These are phyloP conservation scores for Apiospora arundinis DNA, from an alignment of 2,329 filamentous ascomycete genomes.

Conservation along the genomic window DNA sequence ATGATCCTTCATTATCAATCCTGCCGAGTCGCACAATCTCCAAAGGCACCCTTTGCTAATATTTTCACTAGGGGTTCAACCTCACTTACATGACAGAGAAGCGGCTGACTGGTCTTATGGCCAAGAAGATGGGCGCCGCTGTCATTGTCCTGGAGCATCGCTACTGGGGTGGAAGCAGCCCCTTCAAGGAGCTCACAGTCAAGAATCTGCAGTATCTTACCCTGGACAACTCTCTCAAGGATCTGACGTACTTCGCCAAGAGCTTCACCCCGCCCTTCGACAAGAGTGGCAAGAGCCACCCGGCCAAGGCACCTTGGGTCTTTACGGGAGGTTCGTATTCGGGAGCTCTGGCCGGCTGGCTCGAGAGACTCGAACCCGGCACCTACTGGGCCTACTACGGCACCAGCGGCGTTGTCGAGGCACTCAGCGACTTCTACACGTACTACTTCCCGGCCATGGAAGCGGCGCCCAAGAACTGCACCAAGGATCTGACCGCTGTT, in stretches of 20 bases:
- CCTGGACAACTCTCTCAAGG: constrained; percentile 48
- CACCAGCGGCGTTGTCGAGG: constrained; percentile 61
- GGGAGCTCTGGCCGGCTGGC: constrained; percentile 61
- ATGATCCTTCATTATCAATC: neutral
- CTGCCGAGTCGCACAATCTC: neutral
- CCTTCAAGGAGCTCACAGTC: constrained; percentile 42
- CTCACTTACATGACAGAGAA: constrained; percentile 49
- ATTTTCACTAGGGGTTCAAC: constrained; percentile 41
- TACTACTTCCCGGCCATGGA: constrained; percentile 61
- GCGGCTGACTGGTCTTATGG: constrained; percentile 46
- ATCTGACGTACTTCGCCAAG: constrained; percentile 48
- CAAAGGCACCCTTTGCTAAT: neutral
- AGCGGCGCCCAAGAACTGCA: constrained; percentile 64
- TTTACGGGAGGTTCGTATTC: constrained; percentile 61
- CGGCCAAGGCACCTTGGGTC: constrained; percentile 60
- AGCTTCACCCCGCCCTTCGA: constrained; percentile 59
- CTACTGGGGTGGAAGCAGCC: constrained; percentile 50
- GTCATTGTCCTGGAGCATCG: constrained; percentile 50
- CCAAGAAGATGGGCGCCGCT: constrained; percentile 47
- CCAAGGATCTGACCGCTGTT: constrained; percentile 56
- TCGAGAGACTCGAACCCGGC: constrained; percentile 55
- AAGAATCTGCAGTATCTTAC: constrained; percentile 48
- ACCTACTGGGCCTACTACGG: constrained; percentile 66
- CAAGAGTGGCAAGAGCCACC: constrained; percentile 48
- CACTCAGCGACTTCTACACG: constrained; percentile 59